Evolutionary conservation across 495 filamentous ascomycete genomes (phyloP).

Genomic region (Lepidopterella palustris): DNA sequence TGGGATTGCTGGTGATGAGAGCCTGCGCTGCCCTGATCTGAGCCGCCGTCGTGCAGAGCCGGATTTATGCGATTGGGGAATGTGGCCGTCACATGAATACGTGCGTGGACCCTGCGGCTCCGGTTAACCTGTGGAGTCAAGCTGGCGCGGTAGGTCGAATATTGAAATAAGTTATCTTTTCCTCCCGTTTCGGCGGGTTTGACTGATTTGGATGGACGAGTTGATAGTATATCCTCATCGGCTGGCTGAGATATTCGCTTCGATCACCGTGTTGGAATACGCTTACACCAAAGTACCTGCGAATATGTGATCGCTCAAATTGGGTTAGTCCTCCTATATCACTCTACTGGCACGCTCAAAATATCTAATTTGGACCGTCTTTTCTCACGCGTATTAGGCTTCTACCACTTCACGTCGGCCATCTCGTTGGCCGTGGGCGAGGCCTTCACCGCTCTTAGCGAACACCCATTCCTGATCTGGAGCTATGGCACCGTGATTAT

Average conservation of each 20-base stretch:
- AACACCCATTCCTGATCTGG: conserved; percentile 34
- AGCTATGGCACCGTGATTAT: conserved; percentile 61
- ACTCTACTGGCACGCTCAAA: too few relatives aligned
- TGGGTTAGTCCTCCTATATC: too few relatives aligned
- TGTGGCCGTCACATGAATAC: conserved; percentile 27
- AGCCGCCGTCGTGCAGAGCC: conserved; percentile 25
- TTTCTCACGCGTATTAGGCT: conserved; percentile 9
- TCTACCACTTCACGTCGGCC: conserved; percentile 14
- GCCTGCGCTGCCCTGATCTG: conserved; percentile 31
- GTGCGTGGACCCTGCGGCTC: conserved; percentile 42
- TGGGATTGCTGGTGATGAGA: conserved; percentile 37
- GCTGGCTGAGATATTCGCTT: conserved; percentile 22
- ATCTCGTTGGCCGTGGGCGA: conserved; percentile 14
- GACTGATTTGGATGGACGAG: neutral
- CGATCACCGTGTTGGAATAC: conserved; percentile 25
- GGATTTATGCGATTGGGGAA: conserved; percentile 25
- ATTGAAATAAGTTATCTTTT: neutral
- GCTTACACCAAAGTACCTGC: conserved; percentile 27
- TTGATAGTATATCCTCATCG: conserved; percentile 11
- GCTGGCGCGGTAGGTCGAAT: conserved; percentile 5
- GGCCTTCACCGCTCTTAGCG: conserved; percentile 10
- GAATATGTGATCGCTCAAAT: conserved; percentile 24
- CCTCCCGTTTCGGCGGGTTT: neutral
- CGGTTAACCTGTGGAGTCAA: conserved; percentile 32
- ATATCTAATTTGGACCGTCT: too few relatives aligned